Conservation (phyloP, 1,139 yeast species). For the Yamadazyma kanchanaburiensis region DNA sequence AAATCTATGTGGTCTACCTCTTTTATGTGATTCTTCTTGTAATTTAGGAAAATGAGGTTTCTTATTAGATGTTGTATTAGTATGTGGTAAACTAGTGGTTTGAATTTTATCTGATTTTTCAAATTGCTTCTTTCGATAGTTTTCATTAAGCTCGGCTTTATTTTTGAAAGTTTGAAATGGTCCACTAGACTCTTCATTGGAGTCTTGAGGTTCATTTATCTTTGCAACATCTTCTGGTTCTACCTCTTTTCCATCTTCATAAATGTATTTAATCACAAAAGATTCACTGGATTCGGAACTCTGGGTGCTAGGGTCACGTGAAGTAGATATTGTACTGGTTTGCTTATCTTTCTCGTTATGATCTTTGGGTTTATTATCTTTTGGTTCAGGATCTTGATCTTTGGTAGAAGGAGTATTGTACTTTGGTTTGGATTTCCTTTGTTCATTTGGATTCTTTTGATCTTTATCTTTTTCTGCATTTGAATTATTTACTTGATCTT, state of each 20-base stretch:
- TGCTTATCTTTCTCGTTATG: not conserved
- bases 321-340: too few relatives aligned
- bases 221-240: not conserved
- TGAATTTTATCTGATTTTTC: not conserved
- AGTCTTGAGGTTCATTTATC: not conserved
- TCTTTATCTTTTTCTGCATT: not conserved
- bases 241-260: slow-evolving; percentile 6
- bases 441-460: not conserved
- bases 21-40: not conserved
- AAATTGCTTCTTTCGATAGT: slow-evolving; percentile 10
- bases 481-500: not conserved
- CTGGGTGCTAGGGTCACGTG: too few relatives aligned
- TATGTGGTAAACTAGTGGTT: not conserved
- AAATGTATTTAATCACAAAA: slow-evolving; percentile 7
- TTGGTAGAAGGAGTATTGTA: not conserved
- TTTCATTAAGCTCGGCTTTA: slow-evolving; percentile 10
- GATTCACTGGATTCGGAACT: too few relatives aligned
- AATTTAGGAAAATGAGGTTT: slow-evolving; percentile 1
- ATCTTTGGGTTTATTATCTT: not conserved
- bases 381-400: not conserved
- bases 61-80: too few relatives aligned
- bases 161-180: slow-evolving; percentile 15
- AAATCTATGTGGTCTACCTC: slow-evolving; percentile 1
- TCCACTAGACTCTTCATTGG: not conserved
- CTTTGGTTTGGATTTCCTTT: not conserved